These are phyloP conservation scores for Torulaspora microellipsoides DNA, from an alignment of 805 yeast species.

Conservation along the genomic window DNA sequence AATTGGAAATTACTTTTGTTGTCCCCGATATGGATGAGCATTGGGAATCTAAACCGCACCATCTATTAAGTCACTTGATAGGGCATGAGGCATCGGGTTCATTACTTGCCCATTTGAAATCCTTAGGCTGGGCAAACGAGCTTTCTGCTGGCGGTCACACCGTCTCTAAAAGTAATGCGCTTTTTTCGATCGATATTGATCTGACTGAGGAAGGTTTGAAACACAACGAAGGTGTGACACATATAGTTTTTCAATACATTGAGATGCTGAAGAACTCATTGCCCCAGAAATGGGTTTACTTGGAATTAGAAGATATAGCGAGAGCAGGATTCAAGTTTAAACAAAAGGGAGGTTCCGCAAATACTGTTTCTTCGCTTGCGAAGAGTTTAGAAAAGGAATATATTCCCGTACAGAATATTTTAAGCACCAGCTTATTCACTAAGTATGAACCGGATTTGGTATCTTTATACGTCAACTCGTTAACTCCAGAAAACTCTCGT, in stretches of 20 bases:
- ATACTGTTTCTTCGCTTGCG: constrained; percentile 68
- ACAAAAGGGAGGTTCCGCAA: constrained; percentile 69
- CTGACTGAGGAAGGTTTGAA: constrained; percentile 68
- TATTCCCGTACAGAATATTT: constrained; percentile 61
- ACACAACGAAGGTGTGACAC: constrained; percentile 57
- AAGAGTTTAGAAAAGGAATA: constrained; percentile 50
- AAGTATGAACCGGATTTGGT: constrained; percentile 56
- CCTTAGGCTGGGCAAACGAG: constrained; percentile 72
- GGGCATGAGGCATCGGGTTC: constrained; percentile 96
- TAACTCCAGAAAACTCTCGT: constrained; percentile 59
- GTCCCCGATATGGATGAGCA: constrained; percentile 70
- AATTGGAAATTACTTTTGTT: constrained; percentile 61
- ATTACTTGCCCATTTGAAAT: constrained; percentile 62
- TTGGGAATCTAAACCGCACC: constrained; percentile 67
- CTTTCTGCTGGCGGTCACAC: constrained; percentile 69
- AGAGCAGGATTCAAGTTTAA: constrained; percentile 69
- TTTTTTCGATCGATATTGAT: constrained; percentile 67
- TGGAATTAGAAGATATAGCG: constrained; percentile 69
- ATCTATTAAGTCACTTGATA: constrained; percentile 70
- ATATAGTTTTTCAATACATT: constrained; percentile 66
- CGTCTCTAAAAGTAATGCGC: constrained; percentile 61
- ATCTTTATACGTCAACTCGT: constrained; percentile 42
- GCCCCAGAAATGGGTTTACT: constrained; percentile 74
- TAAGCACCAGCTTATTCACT: constrained; percentile 53
- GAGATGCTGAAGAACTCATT: constrained; percentile 50